Conservation (phyloP, 805 yeast species). For the Debaryomyces castellii region DNA sequence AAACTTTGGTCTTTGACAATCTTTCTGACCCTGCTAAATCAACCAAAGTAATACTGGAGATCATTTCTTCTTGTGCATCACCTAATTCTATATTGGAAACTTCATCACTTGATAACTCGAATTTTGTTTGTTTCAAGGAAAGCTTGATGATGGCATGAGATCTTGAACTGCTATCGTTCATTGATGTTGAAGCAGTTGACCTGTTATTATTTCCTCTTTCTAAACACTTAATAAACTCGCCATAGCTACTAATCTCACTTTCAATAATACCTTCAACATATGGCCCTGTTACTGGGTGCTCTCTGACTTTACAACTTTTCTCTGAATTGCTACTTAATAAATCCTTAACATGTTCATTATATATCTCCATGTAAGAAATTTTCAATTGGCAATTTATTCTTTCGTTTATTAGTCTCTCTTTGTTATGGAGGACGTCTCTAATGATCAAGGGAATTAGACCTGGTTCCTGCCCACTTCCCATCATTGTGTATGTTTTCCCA, state of each 20-base stretch:
- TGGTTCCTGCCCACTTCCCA: conserved; percentile 34
- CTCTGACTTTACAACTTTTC: conserved; percentile 54
- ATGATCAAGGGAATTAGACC: conserved; percentile 48
- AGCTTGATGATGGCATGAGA: conserved; percentile 80
- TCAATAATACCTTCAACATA: conserved; percentile 69
- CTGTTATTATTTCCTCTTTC: conserved; percentile 53
- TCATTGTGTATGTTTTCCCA: conserved; percentile 45
- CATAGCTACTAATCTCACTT: conserved; percentile 44
- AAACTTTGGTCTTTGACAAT: conserved; percentile 59
- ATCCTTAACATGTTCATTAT: conserved; percentile 76
- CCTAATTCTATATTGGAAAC: conserved; percentile 24
- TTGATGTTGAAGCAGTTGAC: conserved; percentile 69
- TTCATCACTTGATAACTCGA: conserved; percentile 27
- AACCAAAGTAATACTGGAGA: conserved; percentile 65
- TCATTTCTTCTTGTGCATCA: conserved; percentile 45
- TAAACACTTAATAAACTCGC: conserved; percentile 49
- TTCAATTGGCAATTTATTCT: conserved; percentile 39
- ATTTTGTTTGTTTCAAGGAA: conserved; percentile 55
- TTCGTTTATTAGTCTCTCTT: conserved; percentile 35
- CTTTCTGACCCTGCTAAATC: conserved; percentile 87
- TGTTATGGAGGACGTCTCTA: conserved; percentile 47
- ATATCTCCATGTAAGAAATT: conserved; percentile 70
- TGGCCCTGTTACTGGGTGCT: conserved; percentile 64
- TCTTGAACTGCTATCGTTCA: conserved; percentile 73
- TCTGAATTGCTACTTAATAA: conserved; percentile 34